These are phyloP conservation scores for Mycocentrospora acerina DNA, from an alignment of 2,329 filamentous ascomycete species.

Conservation along the genomic window DNA sequence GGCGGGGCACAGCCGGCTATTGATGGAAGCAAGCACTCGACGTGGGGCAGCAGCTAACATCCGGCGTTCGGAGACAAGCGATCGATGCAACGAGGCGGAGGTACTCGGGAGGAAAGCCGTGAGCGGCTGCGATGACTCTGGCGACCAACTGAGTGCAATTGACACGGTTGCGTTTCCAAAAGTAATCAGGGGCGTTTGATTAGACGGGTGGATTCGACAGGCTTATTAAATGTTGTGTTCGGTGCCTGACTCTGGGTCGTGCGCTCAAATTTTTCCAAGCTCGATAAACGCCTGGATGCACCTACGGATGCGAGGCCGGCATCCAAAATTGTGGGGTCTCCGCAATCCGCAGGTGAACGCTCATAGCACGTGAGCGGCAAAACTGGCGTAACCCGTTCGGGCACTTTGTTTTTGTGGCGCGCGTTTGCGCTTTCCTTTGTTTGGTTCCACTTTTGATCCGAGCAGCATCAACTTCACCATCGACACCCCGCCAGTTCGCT, in stretches of 20 bases:
- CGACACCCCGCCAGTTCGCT: slow-evolving; percentile 11
- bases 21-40: slow-evolving; percentile 22
- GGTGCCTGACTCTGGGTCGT: neutral
- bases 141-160: slow-evolving; percentile 2
- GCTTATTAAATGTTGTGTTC: neutral
- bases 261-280: neutral
- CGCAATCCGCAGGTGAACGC: neutral
- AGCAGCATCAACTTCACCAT: slow-evolving; percentile 1
- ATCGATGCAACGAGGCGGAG: slow-evolving; percentile 3
- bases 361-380: neutral
- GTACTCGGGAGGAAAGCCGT: slow-evolving; percentile 5
- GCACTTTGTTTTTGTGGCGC: too few relatives aligned
- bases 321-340: neutral
- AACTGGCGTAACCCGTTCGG: neutral
- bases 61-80: slow-evolving; percentile 26
- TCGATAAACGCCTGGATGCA: neutral
- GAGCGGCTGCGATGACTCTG: slow-evolving; percentile 1
- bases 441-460: slow-evolving; percentile 12
- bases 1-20: slow-evolving; percentile 27
- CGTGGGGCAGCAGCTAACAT: slow-evolving; percentile 33
- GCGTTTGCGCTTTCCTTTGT: slow-evolving; percentile 10
- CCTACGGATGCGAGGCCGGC: slow-evolving; percentile 3
- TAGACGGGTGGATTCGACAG: slow-evolving; percentile 5
- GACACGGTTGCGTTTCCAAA: too few relatives aligned
- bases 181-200: slow-evolving; percentile 5